phyloP scores from a whole-genome alignment of 805 yeast species.

The Suhomyces faveliae region DNA sequence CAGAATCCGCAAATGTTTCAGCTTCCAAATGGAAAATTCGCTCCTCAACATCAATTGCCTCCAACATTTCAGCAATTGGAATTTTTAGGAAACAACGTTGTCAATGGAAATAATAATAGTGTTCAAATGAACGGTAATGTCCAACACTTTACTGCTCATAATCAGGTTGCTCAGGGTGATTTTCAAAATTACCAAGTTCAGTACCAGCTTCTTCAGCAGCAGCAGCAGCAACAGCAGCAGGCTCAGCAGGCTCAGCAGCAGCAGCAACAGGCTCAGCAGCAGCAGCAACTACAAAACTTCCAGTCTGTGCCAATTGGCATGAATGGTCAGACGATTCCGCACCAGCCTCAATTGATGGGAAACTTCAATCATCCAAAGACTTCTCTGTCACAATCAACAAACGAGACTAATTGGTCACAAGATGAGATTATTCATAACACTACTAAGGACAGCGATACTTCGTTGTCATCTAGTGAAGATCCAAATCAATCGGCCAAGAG shows the following conservation, averaged over 20 bases:
- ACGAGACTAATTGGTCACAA: slow-evolving; percentile 47
- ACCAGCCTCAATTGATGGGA: slow-evolving; percentile 19
- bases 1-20: slow-evolving; percentile 36
- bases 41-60: slow-evolving; percentile 23
- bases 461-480: slow-evolving; percentile 32
- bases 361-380: slow-evolving; percentile 16
- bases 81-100: slow-evolving; percentile 13
- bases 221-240: slow-evolving; percentile 21
- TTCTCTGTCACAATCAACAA: slow-evolving; percentile 35
- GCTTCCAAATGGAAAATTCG: slow-evolving; percentile 4
- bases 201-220: slow-evolving; percentile 27
- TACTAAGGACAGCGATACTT: slow-evolving; percentile 41
- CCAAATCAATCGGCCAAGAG: slow-evolving; percentile 6
- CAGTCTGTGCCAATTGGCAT: not conserved
- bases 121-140: slow-evolving; percentile 1
- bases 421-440: slow-evolving; percentile 26
- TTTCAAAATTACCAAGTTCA: slow-evolving; percentile 21
- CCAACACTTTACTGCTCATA: slow-evolving; percentile 13
- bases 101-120: not conserved
- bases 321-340: slow-evolving; percentile 5
- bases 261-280: slow-evolving; percentile 11
- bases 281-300: slow-evolving; percentile 9
- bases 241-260: slow-evolving; percentile 16
- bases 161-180: slow-evolving; percentile 20
- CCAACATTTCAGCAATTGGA: slow-evolving; percentile 24